These are phyloP conservation scores for Dryas alaskensis DNA, from an alignment of 306 rosid genomes.

Conservation along the genomic window DNA sequence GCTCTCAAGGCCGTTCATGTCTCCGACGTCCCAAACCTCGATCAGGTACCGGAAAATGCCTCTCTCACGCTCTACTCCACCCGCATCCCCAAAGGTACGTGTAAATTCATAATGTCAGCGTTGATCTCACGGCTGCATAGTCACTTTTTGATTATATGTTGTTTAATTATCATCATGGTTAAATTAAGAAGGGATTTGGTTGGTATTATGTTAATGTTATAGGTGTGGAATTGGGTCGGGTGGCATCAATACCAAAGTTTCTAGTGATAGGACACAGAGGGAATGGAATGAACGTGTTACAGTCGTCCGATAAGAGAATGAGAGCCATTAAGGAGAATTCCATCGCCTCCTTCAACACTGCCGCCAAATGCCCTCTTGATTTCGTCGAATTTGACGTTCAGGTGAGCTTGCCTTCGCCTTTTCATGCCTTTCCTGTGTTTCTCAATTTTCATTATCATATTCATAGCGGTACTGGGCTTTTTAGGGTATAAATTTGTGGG, in stretches of 20 bases:
- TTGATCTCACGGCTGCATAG: no score
- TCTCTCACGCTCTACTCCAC: constrained; percentile 31
- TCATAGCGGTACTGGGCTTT: not conserved
- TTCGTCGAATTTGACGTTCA: constrained; percentile 58
- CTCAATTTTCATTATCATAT: not conserved
- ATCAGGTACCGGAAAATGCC: constrained; percentile 45
- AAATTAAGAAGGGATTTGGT: not conserved
- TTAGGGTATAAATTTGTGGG: not conserved
- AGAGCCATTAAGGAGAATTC: constrained; percentile 51
- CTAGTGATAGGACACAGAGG: constrained; percentile 59
- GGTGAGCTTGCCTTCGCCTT: constrained; percentile 23
- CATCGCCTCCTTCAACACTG: constrained; percentile 47
- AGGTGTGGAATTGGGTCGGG: constrained; percentile 45
- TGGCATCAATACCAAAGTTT: constrained; percentile 33
- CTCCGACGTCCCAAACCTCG: constrained; percentile 55
- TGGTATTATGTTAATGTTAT: not conserved
- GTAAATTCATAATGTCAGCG: not conserved
- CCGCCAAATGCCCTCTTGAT: constrained; percentile 45
- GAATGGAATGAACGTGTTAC: constrained; percentile 51
- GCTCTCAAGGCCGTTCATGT: constrained; percentile 58
- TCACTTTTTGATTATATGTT: not conserved
- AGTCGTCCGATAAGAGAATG: constrained; percentile 48
- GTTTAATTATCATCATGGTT: not conserved
- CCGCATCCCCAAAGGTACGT: constrained; percentile 36
- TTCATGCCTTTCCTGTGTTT: no score